Base-by-base conservation (phyloP, 2,329 filamentous ascomycete species). In the Thelonectria rubi region DNA sequence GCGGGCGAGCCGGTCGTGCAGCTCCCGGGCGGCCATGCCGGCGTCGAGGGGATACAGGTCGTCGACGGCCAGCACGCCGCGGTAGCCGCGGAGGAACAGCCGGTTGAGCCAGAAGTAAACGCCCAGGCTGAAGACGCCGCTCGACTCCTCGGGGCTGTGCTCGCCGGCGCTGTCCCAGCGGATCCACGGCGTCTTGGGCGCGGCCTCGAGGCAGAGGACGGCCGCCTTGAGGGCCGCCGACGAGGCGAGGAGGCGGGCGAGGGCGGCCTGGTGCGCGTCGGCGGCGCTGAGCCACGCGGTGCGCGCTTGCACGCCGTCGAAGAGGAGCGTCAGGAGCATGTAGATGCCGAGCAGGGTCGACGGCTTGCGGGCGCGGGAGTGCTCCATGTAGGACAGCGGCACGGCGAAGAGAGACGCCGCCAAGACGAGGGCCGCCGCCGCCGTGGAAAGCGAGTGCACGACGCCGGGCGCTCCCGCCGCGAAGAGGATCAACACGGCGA, bases 311-410 rank as follows among this genome's bases (percentile, higher is more conserved):
- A 76, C 75, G 3, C 76, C 67, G 39, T 85, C 83, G 21, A 84
- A 74, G 1, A 84, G 65, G 0, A 81, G 64, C 1, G 79, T 79
- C 3, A 82, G 39, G 10, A 78, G 63, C 3, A 84, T 62, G 51
- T 79, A 84, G 11, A 68, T 62, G 15, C 69, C 76, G 12, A 85
- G 68, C 3, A 84, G 54, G 0, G 78, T 69, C 0, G 82, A 84
- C 0, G 82, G 81, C 1, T 79, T 72, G 0, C 72, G 72, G 1
- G 78, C 72, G 14, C 65, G 77, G 51, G 65, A 63, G 61, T 81
- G 79, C 55, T 81, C 78, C 1, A 63, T 26, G 47, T 69, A 77
- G 0, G 77, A 79, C 3, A 80, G 55, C 0, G 67, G 40, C 3
- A 71, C 57, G 5, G 76, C 64, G n/a, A 66, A 67, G 3, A 77